Base-by-base conservation (phyloP, 2,329 filamentous ascomycete genomes). In the Tolypocladium endophyticum region DNA sequence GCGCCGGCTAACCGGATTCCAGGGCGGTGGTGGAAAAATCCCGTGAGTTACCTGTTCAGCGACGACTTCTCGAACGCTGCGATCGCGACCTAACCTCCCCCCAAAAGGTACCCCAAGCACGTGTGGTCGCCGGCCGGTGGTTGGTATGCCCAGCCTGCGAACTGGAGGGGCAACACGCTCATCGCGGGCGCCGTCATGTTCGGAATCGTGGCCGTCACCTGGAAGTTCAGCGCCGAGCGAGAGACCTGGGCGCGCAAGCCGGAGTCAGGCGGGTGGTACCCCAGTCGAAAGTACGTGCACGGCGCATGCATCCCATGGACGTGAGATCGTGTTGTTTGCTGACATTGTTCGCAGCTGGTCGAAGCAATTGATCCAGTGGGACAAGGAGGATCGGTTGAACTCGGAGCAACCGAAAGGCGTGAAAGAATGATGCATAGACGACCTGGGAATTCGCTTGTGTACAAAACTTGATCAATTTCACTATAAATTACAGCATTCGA, bases 121-220 rank as follows among this genome's bases (percentile, higher is more conserved):
- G 91, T 99, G 83, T 99, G 94, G 94, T 97, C 94, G 71, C 94
- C 94, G 63, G 82, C 93, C 65, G 94, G 94, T 83, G 94, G 94
- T 77, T 99, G 94, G 94, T 99, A 99, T 77, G 80, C 88, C 59
- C 93, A 96, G 74, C 94, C 94, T 58, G 81, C 84, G 67, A 99
- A 99, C 82, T 99, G 94, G 94, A 94, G 89, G 75, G 78, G 80
- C 70, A 99, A 99, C 81, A 99, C 94, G 6, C 81, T 87, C 59
- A 80, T 94, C 66, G 86, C 92, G 72, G 83, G 84, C 61, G 82
- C 79, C 55, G 82, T 88, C 59, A 79, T 94, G 57, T 65, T 87
- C 65, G 87, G 88, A 64, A 81, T 95, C 65, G 80, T 82, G 61
- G 87, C 82, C 56, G 75, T 88, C 68, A 82, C 81, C 62, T 93